Conservation (phyloP, 1,284 basidiomycete genomes). For the Leccinum subfulvum region DNA sequence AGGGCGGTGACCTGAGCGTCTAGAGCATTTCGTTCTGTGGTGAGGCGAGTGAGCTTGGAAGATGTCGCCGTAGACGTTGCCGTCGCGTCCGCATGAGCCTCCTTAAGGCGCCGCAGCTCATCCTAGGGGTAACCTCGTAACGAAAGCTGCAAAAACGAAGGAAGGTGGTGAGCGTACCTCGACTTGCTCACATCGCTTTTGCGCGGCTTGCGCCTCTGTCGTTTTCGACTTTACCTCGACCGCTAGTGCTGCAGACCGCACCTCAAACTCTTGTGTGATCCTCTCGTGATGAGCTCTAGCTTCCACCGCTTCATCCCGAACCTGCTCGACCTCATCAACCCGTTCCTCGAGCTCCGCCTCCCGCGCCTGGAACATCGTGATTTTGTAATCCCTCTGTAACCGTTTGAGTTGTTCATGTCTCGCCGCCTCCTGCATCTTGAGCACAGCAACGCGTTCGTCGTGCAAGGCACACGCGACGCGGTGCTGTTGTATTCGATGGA, state of each 20-base stretch:
- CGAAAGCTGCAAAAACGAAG: background rate
- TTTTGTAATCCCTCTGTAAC: constrained; percentile 59
- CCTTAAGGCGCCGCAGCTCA: constrained; percentile 44
- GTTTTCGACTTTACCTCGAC: constrained; percentile 40
- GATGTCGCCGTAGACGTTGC: constrained; percentile 44
- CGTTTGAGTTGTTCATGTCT: constrained; percentile 54
- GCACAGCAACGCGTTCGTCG: constrained; percentile 44
- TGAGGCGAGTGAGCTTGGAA: constrained; percentile 55
- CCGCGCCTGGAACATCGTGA: constrained; percentile 60
- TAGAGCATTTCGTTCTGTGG: constrained; percentile 56
- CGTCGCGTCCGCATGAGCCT: constrained; percentile 47
- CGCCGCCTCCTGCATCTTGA: constrained; percentile 51
- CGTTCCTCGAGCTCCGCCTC: constrained; percentile 57
- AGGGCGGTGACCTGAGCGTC: constrained; percentile 53
- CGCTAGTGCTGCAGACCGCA: constrained; percentile 32
- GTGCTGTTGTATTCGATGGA: constrained; percentile 62
- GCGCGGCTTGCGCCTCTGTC: constrained; percentile 35
- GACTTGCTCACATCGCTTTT: constrained; percentile 43
- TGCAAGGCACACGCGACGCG: constrained; percentile 52
- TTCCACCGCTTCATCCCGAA: constrained; percentile 37
- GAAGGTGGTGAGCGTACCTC: constrained; percentile 37
- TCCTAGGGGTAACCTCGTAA: constrained; percentile 31
- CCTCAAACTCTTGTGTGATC: constrained; percentile 33
- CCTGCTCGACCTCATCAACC: constrained; percentile 45
- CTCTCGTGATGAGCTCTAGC: constrained; percentile 26